A percentile compares a stretch with the other conserved stretches of the same genome.
phyloP scores from a whole-genome alignment of 2,329 filamentous ascomycete species.

The Neonectria coccinea region DNA sequence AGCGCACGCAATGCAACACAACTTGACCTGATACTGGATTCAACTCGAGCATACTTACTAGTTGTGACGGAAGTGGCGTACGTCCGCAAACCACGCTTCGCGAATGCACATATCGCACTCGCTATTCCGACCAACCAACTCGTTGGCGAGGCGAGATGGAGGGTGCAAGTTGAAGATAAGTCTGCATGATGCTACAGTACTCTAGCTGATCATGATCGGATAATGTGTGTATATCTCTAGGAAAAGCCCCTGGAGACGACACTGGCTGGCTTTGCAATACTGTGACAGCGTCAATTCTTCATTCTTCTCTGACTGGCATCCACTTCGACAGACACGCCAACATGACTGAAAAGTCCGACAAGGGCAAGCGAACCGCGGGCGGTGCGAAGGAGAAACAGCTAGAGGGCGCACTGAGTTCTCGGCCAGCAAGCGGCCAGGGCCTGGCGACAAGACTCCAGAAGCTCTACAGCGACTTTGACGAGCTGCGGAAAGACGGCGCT shows the following conservation, averaged over 20 bases:
- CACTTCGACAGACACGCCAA: neutral
- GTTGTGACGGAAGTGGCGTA: neutral
- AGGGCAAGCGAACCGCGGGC: neutral
- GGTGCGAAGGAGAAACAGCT: neutral
- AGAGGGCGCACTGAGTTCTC: neutral
- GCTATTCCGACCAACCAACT: too few relatives aligned
- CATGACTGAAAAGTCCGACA: neutral
- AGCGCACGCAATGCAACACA: neutral
- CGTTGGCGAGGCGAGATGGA: too few relatives aligned
- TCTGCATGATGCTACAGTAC: too few relatives aligned
- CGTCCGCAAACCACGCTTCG: too few relatives aligned
- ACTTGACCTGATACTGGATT: neutral
- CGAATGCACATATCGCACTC: too few relatives aligned
- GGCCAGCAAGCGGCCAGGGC: neutral
- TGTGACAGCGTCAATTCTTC: neutral
- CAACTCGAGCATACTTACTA: too few relatives aligned
- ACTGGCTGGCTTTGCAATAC: neutral
- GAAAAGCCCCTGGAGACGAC: too few relatives aligned
- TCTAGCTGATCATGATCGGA: too few relatives aligned
- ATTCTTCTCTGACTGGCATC: neutral
- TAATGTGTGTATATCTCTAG: too few relatives aligned
- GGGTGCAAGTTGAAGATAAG: too few relatives aligned
- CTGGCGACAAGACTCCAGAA: neutral
- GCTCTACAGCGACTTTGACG: slow-evolving; percentile 6
- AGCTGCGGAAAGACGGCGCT: neutral